phyloP scores from a whole-genome alignment of 1,284 basidiomycete species.

The Apiotrichum siamense region DNA sequence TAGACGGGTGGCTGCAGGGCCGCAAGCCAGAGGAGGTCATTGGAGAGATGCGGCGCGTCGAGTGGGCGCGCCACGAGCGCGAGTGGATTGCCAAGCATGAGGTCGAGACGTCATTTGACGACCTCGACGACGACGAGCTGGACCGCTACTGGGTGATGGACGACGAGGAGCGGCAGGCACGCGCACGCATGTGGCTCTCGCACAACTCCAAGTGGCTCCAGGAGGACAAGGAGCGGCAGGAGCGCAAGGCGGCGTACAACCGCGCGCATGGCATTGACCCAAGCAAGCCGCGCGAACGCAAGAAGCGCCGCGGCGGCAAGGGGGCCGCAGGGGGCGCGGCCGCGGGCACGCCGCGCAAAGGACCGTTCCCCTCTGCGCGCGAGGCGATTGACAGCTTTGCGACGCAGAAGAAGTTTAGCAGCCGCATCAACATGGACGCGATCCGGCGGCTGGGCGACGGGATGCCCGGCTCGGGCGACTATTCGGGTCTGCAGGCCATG shows the following conservation, averaged over 20 bases:
- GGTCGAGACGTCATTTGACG: constrained; percentile 51
- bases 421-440: constrained; percentile 36
- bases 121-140: constrained; percentile 88
- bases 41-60: constrained; percentile 54
- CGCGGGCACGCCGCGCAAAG: no score
- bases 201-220: constrained; percentile 91
- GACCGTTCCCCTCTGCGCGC: constrained; percentile 28
- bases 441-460: constrained; percentile 23
- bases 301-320: constrained; percentile 17
- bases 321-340: no score
- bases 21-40: constrained; percentile 33
- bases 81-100: constrained; percentile 36
- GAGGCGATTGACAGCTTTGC: constrained; percentile 35
- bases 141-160: constrained; percentile 70
- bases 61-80: constrained; percentile 29
- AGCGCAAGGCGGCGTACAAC: constrained; percentile 26
- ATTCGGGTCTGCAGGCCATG: constrained; percentile 20
- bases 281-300: constrained; percentile 9
- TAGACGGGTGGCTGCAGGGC: constrained; percentile 30
- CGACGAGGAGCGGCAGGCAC: constrained; percentile 79
- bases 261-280: constrained; percentile 30
- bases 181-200: constrained; percentile 95
- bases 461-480: constrained; percentile 1
- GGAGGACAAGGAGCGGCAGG: constrained; percentile 57
- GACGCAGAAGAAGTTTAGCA: constrained; percentile 36